Evolutionary conservation across 1,284 basidiomycete genomes (phyloP), one percentile per base, ranked within the genome.

Genomic region (Ceratobasidium sp.): DNA sequence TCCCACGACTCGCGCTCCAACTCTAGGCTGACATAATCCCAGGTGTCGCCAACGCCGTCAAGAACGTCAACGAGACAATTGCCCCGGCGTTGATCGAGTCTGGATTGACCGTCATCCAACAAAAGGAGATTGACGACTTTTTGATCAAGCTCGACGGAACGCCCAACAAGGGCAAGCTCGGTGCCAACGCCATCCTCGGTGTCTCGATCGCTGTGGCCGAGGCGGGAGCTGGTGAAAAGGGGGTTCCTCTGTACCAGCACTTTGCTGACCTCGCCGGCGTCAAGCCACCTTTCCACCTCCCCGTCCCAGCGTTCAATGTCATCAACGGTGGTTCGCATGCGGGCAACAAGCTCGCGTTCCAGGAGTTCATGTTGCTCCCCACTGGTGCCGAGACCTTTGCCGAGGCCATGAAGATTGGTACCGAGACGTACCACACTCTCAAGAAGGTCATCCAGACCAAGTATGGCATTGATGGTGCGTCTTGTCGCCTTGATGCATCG

Each of bases 241-340:
- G 90, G 73, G 84, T 98, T 69, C 94, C 97, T 70, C 90, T 98
- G 76, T 99, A 99, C 87, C 88, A 93, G 80, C 94, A 98, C 86
- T 88, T 99, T 75, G 96, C 96, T 67, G 89, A 93, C 74, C 90
- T 99, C 75, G 93, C 96, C 71, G 95, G 96, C 76, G 87, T 97
- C 81, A 93, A 94, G 82, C 85, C 92, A 70, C 96, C 96, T 53
- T 98, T 91, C 82, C 84, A 94, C 71, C 90, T 98, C 76, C 96
- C 96, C 75, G 85, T 81, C 79, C 97, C 95, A 67, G 89, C 93
- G 71, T 94, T 98, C 87, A 99, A 99, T 82, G 97, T 99, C 77
- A 99, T 99, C 86, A 99, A 99, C 84, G 97, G 97, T 82, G 97
- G 97, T 74, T 98, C 95, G 74, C 97, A 99, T 81, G 97, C 97